phyloP scores from a whole-genome alignment of 306 rosid species.

The Arachis hypogaea region DNA sequence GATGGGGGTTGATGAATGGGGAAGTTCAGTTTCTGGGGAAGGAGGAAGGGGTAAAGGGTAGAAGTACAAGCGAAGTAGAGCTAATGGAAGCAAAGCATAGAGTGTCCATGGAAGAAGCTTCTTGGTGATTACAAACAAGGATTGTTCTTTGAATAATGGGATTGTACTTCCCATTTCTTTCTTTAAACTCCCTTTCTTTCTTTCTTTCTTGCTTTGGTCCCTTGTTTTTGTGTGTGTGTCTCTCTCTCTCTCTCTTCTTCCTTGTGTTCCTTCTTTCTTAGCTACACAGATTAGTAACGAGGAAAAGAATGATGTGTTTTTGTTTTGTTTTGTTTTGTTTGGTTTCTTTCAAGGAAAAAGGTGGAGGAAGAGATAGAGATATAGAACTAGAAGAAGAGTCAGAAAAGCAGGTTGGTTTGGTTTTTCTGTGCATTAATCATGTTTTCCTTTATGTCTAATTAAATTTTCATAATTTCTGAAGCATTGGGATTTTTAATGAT shows the following conservation, averaged over 20 bases:
- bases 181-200: slow-evolving; percentile 33
- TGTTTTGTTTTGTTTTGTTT: not conserved
- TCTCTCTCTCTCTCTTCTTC: not conserved
- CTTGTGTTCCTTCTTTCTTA: not conserved
- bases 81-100: slow-evolving; percentile 68
- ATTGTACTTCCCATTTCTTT: slow-evolving; percentile 46
- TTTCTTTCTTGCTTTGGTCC: not conserved
- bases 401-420: slow-evolving; percentile 10
- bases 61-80: slow-evolving; percentile 63
- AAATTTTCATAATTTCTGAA: not conserved
- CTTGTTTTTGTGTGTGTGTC: too few species aligned
- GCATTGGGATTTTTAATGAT: not conserved
- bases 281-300: slow-evolving; percentile 5
- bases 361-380: too few species aligned
- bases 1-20: slow-evolving; percentile 41
- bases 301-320: not conserved
- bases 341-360: not conserved
- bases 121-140: slow-evolving; percentile 39
- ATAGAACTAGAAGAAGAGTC: not conserved
- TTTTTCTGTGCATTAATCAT: slow-evolving; percentile 6
- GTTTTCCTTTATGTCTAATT: slow-evolving; percentile 8
- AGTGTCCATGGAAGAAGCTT: slow-evolving; percentile 63
- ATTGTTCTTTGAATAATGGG: slow-evolving; percentile 57
- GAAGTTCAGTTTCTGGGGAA: slow-evolving; percentile 44
- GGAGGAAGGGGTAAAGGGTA: slow-evolving; percentile 56